A percentile compares a stretch with the other conserved stretches of the same genome.
Evolutionary conservation across 768 basidiomycete genomes (phyloP).

Genomic region (Boletales sp.): DNA sequence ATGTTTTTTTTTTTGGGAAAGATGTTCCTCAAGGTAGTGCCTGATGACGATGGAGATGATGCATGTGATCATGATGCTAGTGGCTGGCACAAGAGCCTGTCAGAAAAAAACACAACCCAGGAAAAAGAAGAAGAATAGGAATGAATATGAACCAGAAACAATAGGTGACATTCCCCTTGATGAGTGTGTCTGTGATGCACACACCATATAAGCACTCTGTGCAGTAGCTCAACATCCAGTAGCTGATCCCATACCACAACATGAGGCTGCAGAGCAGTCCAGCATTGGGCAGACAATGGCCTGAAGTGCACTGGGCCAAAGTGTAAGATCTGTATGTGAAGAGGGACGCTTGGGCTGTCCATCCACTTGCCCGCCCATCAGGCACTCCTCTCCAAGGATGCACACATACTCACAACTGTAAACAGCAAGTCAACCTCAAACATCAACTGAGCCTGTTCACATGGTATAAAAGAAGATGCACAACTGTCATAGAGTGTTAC

Average conservation of each 20-base stretch:
- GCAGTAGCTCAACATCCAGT: neutral
- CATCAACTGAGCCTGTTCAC: neutral
- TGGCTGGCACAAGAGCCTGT: neutral
- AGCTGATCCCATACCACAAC: conserved; percentile 2
- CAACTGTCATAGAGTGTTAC: conserved; percentile 11
- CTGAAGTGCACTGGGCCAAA: too few species aligned
- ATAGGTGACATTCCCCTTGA: conserved; percentile 15
- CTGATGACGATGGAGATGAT: neutral
- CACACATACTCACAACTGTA: conserved; percentile 13
- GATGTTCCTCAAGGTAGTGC: conserved; percentile 1
- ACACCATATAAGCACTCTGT: neutral
- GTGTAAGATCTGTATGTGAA: too few species aligned
- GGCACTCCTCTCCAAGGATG: too few species aligned
- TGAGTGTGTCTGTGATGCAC: conserved; percentile 2
- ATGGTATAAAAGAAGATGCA: conserved; percentile 1
- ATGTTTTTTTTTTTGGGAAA: neutral
- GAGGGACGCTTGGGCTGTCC: too few species aligned
- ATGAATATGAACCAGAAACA: conserved; percentile 8
- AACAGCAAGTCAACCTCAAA: neutral
- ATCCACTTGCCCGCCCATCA: too few species aligned
- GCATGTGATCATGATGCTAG: conserved; percentile 13
- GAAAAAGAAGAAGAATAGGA: neutral
- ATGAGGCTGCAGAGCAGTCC: conserved; percentile 4
- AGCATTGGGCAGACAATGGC: too few species aligned
- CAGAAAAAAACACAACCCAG: neutral